A percentile compares a stretch with the other conserved stretches of the same genome.
Conservation (phyloP, 441 rosid species). For the Erysimum pusillum region DNA sequence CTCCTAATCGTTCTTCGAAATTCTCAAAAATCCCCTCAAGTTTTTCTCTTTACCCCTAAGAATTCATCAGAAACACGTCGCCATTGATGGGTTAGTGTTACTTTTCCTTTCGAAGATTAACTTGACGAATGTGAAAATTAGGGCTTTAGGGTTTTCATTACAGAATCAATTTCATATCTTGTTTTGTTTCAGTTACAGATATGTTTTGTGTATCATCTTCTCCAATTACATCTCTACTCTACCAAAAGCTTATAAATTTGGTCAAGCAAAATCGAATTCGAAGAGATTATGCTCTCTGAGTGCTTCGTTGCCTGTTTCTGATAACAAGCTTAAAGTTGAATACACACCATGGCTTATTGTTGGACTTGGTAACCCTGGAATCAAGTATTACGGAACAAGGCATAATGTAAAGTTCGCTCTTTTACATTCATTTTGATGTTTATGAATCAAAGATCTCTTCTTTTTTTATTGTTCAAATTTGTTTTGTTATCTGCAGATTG, state of each 20-base stretch:
- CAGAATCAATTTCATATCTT: background rate
- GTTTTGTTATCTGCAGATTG: slow-evolving; percentile 61
- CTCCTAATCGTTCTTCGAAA: background rate
- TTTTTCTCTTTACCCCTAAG: background rate
- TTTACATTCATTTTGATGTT: slow-evolving; percentile 22
- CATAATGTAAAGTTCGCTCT: slow-evolving; percentile 69
- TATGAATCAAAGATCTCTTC: background rate
- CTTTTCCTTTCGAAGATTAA: background rate
- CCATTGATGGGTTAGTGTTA: slow-evolving; percentile 27
- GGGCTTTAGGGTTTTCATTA: background rate
- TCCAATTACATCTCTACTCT: slow-evolving; percentile 52
- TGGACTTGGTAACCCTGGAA: slow-evolving; percentile 91
- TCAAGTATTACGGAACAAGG: slow-evolving; percentile 86
- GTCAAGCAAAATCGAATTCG: slow-evolving; percentile 3
- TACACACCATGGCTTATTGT: slow-evolving; percentile 92
- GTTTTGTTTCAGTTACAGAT: background rate
- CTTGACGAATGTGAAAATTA: background rate
- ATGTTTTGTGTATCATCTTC: slow-evolving; percentile 67
- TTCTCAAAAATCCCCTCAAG: background rate
- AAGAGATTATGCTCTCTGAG: slow-evolving; percentile 42
- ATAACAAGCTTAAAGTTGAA: slow-evolving; percentile 60
- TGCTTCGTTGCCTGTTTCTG: slow-evolving; percentile 56
- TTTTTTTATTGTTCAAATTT: background rate
- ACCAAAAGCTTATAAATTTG: slow-evolving; percentile 49
- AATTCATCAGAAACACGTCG: slow-evolving; percentile 7